Conservation (phyloP, 2,329 filamentous ascomycete genomes). For the Epichloe festucae region DNA sequence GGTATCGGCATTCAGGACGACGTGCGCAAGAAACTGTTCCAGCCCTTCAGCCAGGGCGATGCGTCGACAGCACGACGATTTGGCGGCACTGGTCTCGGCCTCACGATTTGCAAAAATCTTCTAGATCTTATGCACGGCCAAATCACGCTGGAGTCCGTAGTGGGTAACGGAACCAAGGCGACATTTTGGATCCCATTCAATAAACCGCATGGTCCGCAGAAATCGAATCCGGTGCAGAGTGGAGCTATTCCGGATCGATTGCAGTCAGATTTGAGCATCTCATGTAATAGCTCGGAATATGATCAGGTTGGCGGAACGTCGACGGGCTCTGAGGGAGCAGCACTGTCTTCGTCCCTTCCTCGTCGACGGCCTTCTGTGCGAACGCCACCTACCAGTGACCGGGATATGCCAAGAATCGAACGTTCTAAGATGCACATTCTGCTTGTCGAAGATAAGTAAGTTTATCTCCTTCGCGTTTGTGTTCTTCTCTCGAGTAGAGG, state of each 20-base stretch:
- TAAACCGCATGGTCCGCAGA: constrained; percentile 42
- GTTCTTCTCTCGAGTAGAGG: neutral
- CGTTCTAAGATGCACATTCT: constrained; percentile 55
- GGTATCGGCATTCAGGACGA: constrained; percentile 74
- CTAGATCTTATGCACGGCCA: constrained; percentile 66
- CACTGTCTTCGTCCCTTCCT: constrained; percentile 11
- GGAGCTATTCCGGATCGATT: constrained; percentile 54
- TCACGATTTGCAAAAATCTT: constrained; percentile 72
- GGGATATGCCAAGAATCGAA: constrained; percentile 41
- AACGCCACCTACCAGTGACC: constrained; percentile 25
- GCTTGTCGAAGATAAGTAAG: constrained; percentile 70
- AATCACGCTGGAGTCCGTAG: constrained; percentile 56
- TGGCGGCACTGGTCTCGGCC: constrained; percentile 62
- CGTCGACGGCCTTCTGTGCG: constrained; percentile 22
- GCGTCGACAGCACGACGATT: constrained; percentile 68
- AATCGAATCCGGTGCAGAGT: constrained; percentile 44
- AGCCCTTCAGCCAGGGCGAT: constrained; percentile 72
- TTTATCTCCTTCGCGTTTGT: constrained; percentile 7
- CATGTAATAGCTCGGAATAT: constrained; percentile 54
- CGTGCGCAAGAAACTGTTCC: constrained; percentile 59
- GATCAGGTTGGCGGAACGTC: constrained; percentile 33
- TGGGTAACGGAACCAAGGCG: constrained; percentile 58
- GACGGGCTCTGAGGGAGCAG: constrained; percentile 15
- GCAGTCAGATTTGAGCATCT: constrained; percentile 50
- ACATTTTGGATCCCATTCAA: constrained; percentile 68